A percentile compares a stretch with the other conserved stretches of the same genome.
Evolutionary conservation across 176 grass and related monocot species (phyloP).

Genomic region (Secale cereale): DNA sequence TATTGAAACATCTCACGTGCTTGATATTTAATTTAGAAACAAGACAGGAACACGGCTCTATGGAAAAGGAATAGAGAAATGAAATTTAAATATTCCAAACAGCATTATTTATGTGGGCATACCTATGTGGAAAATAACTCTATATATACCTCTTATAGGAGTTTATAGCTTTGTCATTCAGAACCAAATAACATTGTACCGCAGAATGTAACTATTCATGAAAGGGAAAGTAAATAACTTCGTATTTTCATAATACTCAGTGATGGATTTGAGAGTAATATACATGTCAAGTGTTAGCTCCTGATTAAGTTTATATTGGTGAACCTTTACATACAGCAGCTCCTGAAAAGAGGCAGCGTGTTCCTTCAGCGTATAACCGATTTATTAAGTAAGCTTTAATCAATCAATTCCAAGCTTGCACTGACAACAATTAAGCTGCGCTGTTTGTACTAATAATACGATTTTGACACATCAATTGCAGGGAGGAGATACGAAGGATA

Average conservation of each 20-base stretch:
- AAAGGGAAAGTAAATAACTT: not conserved
- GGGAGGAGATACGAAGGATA: conserved; percentile 75
- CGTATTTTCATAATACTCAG: not conserved
- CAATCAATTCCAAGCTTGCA: not conserved
- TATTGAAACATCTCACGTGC: not conserved
- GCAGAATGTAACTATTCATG: too few species aligned
- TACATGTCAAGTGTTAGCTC: not conserved
- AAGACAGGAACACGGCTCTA: not conserved
- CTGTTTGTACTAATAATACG: not conserved
- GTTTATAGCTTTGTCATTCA: not conserved
- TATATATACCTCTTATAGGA: not conserved
- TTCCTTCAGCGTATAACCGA: conserved; percentile 81
- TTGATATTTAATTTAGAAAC: not conserved
- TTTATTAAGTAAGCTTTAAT: conserved; percentile 72
- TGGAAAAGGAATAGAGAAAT: not conserved
- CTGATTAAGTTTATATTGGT: not conserved
- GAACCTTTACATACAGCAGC: conserved; percentile 18
- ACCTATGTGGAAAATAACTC: not conserved
- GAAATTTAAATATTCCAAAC: not conserved
- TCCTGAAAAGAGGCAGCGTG: conserved; percentile 60
- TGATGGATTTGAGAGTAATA: not conserved
- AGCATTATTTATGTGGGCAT: not conserved
- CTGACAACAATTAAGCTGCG: not conserved
- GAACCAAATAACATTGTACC: not conserved
- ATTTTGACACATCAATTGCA: conserved; percentile 1